Base-by-base conservation (phyloP, 495 filamentous ascomycete species). In the Neurospora sp. region DNA sequence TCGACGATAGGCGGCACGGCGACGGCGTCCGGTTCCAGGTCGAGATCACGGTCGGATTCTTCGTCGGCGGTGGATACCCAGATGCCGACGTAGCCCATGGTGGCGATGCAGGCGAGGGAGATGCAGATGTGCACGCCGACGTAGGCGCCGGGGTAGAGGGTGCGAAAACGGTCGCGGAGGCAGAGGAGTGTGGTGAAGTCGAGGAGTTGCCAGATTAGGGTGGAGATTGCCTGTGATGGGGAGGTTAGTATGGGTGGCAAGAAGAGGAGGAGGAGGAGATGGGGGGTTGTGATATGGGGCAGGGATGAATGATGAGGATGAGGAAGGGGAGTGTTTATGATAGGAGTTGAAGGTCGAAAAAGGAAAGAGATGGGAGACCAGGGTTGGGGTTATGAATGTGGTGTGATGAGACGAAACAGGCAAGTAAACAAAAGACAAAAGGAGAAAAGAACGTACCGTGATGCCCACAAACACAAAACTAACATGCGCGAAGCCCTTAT, bases 131-230 rank as follows among this genome's bases (percentile, higher is more conserved):
- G 80, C 37, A 82, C 70, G 20, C 77, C 81, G 1, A 83, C 82
- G 44, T 83, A 81, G 1, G 81, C 80, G 41, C 82, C 82, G 0
- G 82, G 78, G 71, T 80, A 78, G 41, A 82, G 79, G 20, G 77
- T 80, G 9, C 80, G 77, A 48, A 68, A 42, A 18, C 71, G 53
- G 40, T 72, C 44, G 40, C 75, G 75, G 14, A 45, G 41, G 48
- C 75, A 75, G 38, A 61, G 5, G 53, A 65, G 45, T 59, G 74
- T 65, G 27, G 71, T 59, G 18, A 77, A 70, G 69, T 77, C 76
- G n/a, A 76, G 35, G 38, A 37, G 22, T 18, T 74, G 72, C 74
- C 74, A 77, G 20, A 68, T 53, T 6, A 77, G 45, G 40, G 76
- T 71, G n/a, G 72, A 35, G 10, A 65, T 71, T 3, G 76, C 72